These are phyloP conservation scores for Carex cristatella DNA, from an alignment of 176 grass and related monocot genomes.

Conservation along the genomic window DNA sequence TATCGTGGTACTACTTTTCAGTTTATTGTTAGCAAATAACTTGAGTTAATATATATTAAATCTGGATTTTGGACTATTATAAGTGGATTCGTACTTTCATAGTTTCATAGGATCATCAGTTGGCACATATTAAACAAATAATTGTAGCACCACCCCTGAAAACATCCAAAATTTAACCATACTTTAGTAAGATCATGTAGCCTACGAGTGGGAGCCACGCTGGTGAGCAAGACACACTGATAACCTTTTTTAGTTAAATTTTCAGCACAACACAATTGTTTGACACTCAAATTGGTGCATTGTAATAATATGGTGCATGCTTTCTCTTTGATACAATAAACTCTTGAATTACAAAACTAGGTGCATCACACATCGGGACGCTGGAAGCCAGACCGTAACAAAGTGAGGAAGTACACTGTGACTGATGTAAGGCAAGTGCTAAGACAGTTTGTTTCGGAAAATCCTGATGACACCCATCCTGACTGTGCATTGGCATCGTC, in stretches of 20 bases:
- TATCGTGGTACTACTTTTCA: neutral
- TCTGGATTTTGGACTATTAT: neutral
- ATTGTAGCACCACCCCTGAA: neutral
- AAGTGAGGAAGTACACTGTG: constrained; percentile 34
- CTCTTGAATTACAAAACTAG: neutral
- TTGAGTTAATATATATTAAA: neutral
- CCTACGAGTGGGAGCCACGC: neutral
- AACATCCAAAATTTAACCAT: neutral
- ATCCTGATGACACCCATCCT: constrained; percentile 2
- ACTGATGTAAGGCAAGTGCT: constrained; percentile 47
- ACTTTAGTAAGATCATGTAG: neutral
- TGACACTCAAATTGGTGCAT: neutral
- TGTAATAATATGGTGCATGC: neutral
- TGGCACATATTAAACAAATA: neutral
- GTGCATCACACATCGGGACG: constrained; percentile 2
- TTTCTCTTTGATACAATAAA: neutral
- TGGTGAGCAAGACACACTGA: neutral
- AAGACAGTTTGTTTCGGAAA: constrained; percentile 51
- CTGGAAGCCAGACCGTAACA: constrained; percentile 42
- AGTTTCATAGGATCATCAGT: neutral
- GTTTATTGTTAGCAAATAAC: neutral
- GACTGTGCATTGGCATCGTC: constrained; percentile 46
- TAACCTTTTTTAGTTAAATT: neutral
- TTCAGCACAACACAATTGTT: neutral
- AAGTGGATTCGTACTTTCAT: neutral